phyloP scores from a whole-genome alignment of 73 alveolate species.

The Paraurostyla sp. region DNA sequence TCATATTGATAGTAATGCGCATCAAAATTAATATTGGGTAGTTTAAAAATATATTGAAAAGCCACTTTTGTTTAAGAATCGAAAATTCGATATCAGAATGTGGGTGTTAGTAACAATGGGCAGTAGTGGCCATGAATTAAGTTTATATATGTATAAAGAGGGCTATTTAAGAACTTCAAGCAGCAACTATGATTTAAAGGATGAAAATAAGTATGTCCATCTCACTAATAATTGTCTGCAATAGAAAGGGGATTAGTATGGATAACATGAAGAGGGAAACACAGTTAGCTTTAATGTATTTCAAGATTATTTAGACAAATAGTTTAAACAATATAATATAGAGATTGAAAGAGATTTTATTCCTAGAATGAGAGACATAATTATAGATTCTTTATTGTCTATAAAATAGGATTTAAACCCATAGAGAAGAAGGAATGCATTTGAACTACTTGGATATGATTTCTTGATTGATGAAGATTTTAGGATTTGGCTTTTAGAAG shows the following conservation, averaged over 20 bases:
- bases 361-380: slow-evolving; percentile 87
- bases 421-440: slow-evolving; percentile 76
- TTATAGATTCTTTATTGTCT: slow-evolving; percentile 85
- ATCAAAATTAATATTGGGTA: slow-evolving; percentile 59
- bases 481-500: slow-evolving; percentile 91
- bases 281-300: slow-evolving; percentile 81
- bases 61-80: slow-evolving; percentile 69
- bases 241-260: slow-evolving; percentile 77
- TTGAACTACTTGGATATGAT: slow-evolving; percentile 91
- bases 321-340: slow-evolving; percentile 70
- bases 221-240: slow-evolving; percentile 90
- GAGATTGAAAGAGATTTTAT: slow-evolving; percentile 80
- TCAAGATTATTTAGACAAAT: slow-evolving; percentile 78
- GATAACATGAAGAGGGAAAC: slow-evolving; percentile 88
- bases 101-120: slow-evolving; percentile 74
- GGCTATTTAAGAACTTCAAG: slow-evolving; percentile 92
- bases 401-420: slow-evolving; percentile 79
- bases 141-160: slow-evolving; percentile 79
- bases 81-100: slow-evolving; percentile 83
- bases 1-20: not conserved
- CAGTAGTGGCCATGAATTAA: not conserved
- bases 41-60: slow-evolving; percentile 83
- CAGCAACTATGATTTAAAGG: slow-evolving; percentile 69
- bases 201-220: slow-evolving; percentile 82
- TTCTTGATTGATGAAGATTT: slow-evolving; percentile 91